Conservation (phyloP, 2,329 filamentous ascomycete species). For the Fusarium clavum region DNA sequence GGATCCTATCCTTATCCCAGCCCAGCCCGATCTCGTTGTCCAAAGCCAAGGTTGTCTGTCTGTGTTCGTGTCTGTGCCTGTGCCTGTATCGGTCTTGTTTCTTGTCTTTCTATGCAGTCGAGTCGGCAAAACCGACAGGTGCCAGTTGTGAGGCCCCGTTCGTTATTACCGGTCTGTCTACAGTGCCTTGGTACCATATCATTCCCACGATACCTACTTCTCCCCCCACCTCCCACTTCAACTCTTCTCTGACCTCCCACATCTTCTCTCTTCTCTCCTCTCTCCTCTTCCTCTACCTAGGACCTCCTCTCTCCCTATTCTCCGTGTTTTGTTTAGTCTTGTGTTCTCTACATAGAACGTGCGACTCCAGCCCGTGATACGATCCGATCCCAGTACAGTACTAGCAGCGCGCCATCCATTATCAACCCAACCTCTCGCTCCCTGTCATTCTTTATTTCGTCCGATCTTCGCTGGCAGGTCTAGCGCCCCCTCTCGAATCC, state of each 20-base stretch:
- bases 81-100: constrained; percentile 5
- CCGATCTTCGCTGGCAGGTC: constrained; percentile 39
- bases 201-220: constrained; percentile 29
- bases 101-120: constrained; percentile 26
- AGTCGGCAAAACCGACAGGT: constrained; percentile 38
- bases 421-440: constrained; percentile 27
- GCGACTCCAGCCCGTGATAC: constrained; percentile 38
- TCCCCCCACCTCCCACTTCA: constrained; percentile 36
- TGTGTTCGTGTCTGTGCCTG: constrained; percentile 26
- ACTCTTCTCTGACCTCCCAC: constrained; percentile 24
- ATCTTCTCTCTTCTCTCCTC: constrained; percentile 30
- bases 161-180: constrained; percentile 9
- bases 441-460: constrained; percentile 32
- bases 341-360: constrained; percentile 29
- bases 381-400: constrained; percentile 3
- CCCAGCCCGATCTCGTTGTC: constrained; percentile 36
- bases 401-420: constrained; percentile 32
- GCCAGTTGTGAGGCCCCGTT: constrained; percentile 39
- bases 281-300: constrained; percentile 23
- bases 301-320: constrained; percentile 19
- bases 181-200: constrained; percentile 17
- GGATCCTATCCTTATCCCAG: constrained; percentile 41
- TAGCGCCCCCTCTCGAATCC: constrained; percentile 25
- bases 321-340: constrained; percentile 21
- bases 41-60: constrained; percentile 19